Conservation (phyloP, 371 early-diverging fungal species). For the Mucor plumbeus region DNA sequence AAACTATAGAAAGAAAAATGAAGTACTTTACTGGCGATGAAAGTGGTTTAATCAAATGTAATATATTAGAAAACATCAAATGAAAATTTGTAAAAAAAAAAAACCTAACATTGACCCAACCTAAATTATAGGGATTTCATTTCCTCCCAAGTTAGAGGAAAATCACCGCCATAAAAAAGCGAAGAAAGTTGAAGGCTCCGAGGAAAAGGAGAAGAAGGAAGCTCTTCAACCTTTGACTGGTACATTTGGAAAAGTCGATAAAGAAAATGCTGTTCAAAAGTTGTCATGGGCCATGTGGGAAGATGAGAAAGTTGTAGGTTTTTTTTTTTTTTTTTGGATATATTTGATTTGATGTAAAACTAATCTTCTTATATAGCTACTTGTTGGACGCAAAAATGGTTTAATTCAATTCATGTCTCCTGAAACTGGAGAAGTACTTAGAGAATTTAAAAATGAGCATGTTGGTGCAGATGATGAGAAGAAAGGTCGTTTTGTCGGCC, state of each 20-base stretch:
- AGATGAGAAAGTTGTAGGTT: constrained; percentile 39
- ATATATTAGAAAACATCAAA: not conserved
- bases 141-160: constrained; percentile 36
- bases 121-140: constrained; percentile 35
- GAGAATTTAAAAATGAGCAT: constrained; percentile 51
- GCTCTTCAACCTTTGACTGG: constrained; percentile 42
- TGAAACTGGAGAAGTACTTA: constrained; percentile 51
- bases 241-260: constrained; percentile 60
- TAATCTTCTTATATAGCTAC: constrained; percentile 33
- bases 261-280: constrained; percentile 55
- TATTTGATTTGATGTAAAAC: not conserved
- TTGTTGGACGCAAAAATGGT: constrained; percentile 73
- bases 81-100: not conserved
- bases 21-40: constrained; percentile 75
- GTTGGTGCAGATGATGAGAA: constrained; percentile 37
- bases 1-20: constrained; percentile 23
- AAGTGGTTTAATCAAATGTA: constrained; percentile 76
- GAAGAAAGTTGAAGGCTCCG: constrained; percentile 32
- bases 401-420: constrained; percentile 59
- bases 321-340: not conserved
- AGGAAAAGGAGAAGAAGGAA: constrained; percentile 34
- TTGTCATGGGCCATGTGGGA: constrained; percentile 54
- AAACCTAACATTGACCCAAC: not conserved
- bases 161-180: constrained; percentile 25
- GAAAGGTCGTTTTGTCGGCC: constrained; percentile 65